Percentiles rank a stretch among this genome's conserved stretches.
phyloP scores from a whole-genome alignment of 192 early-diverging fungal species.

The Haplosporangium gracile region DNA sequence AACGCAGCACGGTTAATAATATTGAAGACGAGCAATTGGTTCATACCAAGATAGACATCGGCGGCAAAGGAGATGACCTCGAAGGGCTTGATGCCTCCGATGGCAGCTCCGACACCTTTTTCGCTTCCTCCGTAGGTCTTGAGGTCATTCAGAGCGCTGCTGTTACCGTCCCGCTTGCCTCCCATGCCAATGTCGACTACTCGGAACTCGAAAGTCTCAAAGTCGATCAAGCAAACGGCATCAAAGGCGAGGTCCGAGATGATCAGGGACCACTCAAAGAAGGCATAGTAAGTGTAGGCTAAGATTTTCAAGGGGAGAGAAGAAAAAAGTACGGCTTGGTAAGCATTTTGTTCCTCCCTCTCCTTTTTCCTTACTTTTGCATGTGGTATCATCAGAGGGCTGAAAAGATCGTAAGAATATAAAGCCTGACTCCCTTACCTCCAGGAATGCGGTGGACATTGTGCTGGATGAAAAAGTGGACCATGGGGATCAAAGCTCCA shows the following conservation, averaged over 20 bases:
- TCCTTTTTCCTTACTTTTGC: background rate
- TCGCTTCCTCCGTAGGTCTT: slow-evolving; percentile 51
- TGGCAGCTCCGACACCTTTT: background rate
- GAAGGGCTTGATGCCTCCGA: slow-evolving; percentile 29
- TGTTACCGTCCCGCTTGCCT: slow-evolving; percentile 21
- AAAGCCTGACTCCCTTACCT: slow-evolving; percentile 47
- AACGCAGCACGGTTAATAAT: background rate
- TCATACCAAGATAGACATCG: slow-evolving; percentile 75
- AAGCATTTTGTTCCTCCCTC: background rate
- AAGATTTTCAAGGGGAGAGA: background rate
- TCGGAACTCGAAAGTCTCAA: slow-evolving; percentile 64
- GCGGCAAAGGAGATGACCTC: slow-evolving; percentile 64
- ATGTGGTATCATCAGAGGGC: background rate
- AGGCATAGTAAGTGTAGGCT: slow-evolving; percentile 85
- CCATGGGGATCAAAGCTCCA: slow-evolving; percentile 78
- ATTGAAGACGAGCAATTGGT: background rate
- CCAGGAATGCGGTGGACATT: slow-evolving; percentile 81
- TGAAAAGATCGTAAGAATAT: background rate
- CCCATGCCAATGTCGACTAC: slow-evolving; percentile 57
- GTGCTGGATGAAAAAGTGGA: slow-evolving; percentile 84
- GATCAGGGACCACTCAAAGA: slow-evolving; percentile 89
- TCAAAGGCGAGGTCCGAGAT: slow-evolving; percentile 84
- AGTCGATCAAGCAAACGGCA: slow-evolving; percentile 79
- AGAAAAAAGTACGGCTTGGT: background rate
- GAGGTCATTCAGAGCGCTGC: slow-evolving; percentile 25